Percentiles rank a stretch among this genome's conserved stretches.
Evolutionary conservation across 306 rosid species (phyloP).

Genomic region (Quillaja saponaria): DNA sequence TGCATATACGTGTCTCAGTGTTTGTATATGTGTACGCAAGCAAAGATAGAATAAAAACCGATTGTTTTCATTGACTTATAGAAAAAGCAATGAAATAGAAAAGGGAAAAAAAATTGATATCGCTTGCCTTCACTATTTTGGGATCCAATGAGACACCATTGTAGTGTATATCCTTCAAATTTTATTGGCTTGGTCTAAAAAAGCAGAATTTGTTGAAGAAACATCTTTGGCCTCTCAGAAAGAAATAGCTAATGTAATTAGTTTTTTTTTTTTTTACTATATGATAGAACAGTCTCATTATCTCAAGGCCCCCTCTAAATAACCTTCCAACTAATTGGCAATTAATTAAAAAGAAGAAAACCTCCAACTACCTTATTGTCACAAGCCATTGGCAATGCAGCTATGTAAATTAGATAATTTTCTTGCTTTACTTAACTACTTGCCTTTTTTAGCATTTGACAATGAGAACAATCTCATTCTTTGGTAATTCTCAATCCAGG

Average conservation of each 20-base stretch:
- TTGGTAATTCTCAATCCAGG: constrained; percentile 25
- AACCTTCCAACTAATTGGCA: background rate
- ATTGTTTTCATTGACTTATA: too few species aligned
- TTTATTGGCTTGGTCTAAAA: background rate
- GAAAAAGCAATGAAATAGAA: too few species aligned
- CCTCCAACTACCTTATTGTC: background rate
- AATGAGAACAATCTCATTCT: too few species aligned
- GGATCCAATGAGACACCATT: background rate
- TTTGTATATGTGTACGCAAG: too few species aligned
- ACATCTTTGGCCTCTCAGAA: background rate
- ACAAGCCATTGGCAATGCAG: background rate
- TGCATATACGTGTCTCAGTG: too few species aligned
- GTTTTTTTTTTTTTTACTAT: background rate
- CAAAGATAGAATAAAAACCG: too few species aligned
- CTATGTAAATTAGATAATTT: too few species aligned
- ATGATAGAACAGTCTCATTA: too few species aligned
- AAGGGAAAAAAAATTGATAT: too few species aligned
- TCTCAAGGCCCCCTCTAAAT: too few species aligned
- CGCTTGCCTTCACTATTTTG: background rate
- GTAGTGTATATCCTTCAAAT: background rate
- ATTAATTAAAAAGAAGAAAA: background rate
- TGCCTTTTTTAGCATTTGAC: too few species aligned
- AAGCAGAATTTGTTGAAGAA: background rate
- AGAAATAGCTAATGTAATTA: background rate
- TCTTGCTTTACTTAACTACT: too few species aligned